A percentile compares a stretch with the other conserved stretches of the same genome.
phyloP scores from a whole-genome alignment of 2,329 filamentous ascomycete species.

The Fusarium floridanum region DNA sequence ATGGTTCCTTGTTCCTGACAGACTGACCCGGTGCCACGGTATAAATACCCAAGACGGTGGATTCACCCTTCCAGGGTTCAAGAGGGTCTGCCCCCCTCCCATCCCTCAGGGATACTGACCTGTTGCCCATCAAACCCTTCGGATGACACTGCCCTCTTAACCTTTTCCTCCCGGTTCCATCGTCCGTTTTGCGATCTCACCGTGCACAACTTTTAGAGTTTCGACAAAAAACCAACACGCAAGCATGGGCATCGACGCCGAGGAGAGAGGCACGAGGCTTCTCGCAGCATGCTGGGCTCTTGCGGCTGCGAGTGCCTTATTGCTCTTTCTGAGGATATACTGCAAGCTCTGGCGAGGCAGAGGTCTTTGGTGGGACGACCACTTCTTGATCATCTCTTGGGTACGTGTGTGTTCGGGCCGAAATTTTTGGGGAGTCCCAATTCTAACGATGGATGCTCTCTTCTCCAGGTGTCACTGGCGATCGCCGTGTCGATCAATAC shows the following conservation, averaged over 20 bases:
- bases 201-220: conserved; percentile 1
- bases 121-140: not conserved
- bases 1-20: not conserved
- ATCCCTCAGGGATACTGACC: conserved; percentile 27
- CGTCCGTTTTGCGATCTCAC: not conserved
- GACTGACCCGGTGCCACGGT: conserved; percentile 3
- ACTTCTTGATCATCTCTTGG: conserved; percentile 52
- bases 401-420: conserved; percentile 43
- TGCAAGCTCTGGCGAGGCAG: conserved; percentile 53
- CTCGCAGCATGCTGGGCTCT: conserved; percentile 50
- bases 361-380: conserved; percentile 55
- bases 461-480: conserved; percentile 41
- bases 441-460: not conserved
- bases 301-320: conserved; percentile 35
- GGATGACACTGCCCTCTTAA: not conserved
- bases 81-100: not conserved
- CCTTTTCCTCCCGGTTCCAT: not conserved
- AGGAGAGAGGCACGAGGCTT: conserved; percentile 47
- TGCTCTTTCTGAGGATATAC: conserved; percentile 52
- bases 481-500: conserved; percentile 50
- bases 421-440: too few relatives aligned
- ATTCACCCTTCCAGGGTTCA: conserved; percentile 15
- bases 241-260: not conserved
- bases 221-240: not conserved
- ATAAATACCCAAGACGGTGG: conserved; percentile 23